Evolutionary conservation across 768 basidiomycete genomes (phyloP).

Genomic region (Candolleomyces eurysporus): DNA sequence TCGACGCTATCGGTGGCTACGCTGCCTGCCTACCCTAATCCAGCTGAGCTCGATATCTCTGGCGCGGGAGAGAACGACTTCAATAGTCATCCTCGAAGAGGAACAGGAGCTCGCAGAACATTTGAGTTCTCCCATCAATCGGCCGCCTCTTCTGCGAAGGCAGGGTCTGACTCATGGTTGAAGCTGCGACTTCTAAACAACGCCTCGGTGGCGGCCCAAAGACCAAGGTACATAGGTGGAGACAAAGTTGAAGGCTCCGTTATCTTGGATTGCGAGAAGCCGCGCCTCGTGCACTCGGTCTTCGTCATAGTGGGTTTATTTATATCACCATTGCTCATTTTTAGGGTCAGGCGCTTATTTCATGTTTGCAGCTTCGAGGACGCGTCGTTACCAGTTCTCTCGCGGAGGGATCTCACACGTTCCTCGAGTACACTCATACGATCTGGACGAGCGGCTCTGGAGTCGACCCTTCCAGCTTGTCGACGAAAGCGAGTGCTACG

Average conservation of each 20-base stretch:
- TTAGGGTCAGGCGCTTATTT: too few species aligned
- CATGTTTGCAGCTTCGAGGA: slow-evolving; percentile 24
- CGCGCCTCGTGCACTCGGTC: background rate
- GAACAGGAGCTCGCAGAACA: background rate
- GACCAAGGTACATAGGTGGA: background rate
- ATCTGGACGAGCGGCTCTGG: background rate
- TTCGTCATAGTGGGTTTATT: background rate
- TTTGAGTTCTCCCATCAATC: background rate
- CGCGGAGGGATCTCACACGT: slow-evolving; percentile 25
- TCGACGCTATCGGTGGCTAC: background rate
- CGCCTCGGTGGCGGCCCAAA: background rate
- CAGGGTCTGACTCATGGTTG: background rate
- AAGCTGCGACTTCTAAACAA: background rate
- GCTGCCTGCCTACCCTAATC: background rate
- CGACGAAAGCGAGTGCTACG: background rate
- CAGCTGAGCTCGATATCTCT: background rate
- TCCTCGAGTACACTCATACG: slow-evolving; percentile 23
- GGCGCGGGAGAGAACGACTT: background rate
- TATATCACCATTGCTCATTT: too few species aligned
- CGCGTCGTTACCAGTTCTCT: slow-evolving; percentile 26
- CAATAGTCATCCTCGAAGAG: background rate
- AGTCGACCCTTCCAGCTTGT: background rate
- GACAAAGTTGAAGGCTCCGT: background rate
- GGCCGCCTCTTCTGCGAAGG: background rate
- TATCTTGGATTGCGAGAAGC: background rate